Evolutionary conservation across 768 basidiomycete species (phyloP), one percentile per base, ranked within the genome.

Genomic region (Paxillus involutus): DNA sequence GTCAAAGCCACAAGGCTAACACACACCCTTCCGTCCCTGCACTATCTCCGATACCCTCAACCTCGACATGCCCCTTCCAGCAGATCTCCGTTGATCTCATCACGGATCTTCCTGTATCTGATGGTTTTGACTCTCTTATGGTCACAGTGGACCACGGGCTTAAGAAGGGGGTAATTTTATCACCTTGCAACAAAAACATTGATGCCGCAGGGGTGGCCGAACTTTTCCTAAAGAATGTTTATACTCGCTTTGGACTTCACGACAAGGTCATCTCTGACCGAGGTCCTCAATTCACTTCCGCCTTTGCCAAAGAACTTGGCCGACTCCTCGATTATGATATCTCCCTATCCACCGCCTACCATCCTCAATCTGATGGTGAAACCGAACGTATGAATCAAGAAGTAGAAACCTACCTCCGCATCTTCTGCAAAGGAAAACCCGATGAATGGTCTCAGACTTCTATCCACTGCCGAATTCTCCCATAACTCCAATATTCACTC

Each of bases 1-100:
- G 64, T 41, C 59, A 61, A 21, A 26, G 44, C 9, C 24, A 21
- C 8, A 65, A 63, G 29, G 0, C 51, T 17, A 4, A 52, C 17
- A 52, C 44, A 0, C 51, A 52, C 7, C 44, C 44, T 0, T 6
- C 13, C 2, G 16, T 13, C 2, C 16, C 6, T 12, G 13, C 39
- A 29, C 14, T 29, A 0, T 0, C 29, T n/a, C 43, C 36, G 0
- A 52, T 42, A 5, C 3, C 29, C 5, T n/a, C 44, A 0, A 8
- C 19, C 3, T 10, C 9, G 1, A 33, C 33, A 8, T 4, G 0
- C 36, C n/a, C 36, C 21, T 44, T 53, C 16, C n/a, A 13, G 16
- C 37, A 56, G 6, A 1, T 48, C 10, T 48, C 47, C 12, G 17
- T 48, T 11, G 17, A 48, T 2, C 47, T 48, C 1, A 37, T 48